Base-by-base conservation (phyloP, 805 yeast genomes). In the Barnettozyma pratensis region DNA sequence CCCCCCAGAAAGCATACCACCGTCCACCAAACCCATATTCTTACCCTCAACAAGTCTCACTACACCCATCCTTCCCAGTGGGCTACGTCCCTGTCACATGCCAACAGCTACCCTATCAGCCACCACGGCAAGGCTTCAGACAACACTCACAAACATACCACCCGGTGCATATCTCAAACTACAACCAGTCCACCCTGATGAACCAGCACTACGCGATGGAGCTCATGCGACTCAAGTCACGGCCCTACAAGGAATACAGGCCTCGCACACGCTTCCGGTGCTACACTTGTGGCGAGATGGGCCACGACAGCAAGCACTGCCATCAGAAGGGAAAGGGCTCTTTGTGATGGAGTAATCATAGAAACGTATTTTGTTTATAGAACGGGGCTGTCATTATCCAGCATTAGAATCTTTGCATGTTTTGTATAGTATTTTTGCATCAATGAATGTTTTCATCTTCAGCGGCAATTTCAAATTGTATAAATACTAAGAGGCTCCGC, bases 261-360 rank as follows among this genome's bases (percentile, higher is more conserved):
- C 19, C 19, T 7, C 35, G 2, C 34, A 39, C 30, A 9, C 10
- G 26, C 11, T 11, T 10, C n/a, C 14, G 41, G 14, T 55, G 59
- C 38, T 50, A 52, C 37, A 34, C 44, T 4, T 55, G 59, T 14
- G 57, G 59, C 3, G 46, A 40, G 25, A 14, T 4, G 1, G 58
- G 59, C 26, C 59, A 56, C n/a, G 49, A 54, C 41, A 46, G 54
- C 29, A 50, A 43, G 27, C 40, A 47, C 8, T 56, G 59, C 4
- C 7, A 19, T 1, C 9, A 5, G 4, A 25, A 28, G 29, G 6
- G 36, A 26, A 28, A 30, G 11, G n/a, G 9, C 11, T 14, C 26
- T 12, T 27, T 4, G n/a, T 14, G 6, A 30, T 26, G 19, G 37
- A 44, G 31, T 27, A 19, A 19, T 19, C 3, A 19, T 19, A 19